Evolutionary conservation across 495 filamentous ascomycete species (phyloP).

Genomic region (Aspergillus leporis): DNA sequence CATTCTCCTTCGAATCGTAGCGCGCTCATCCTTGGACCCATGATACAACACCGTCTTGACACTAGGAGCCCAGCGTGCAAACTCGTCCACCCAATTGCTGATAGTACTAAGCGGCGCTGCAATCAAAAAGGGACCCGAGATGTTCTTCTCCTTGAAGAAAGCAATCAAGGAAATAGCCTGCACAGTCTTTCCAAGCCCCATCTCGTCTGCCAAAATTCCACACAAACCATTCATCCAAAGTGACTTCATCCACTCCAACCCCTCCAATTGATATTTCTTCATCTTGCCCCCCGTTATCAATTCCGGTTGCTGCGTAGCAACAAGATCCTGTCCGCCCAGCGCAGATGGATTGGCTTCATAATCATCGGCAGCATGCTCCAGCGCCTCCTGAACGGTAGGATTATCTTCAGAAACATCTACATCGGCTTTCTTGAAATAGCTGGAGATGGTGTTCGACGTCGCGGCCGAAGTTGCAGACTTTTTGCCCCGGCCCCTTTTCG

Average conservation of each 20-base stretch:
- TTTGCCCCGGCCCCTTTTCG: slow-evolving; percentile 31
- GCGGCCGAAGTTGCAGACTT: slow-evolving; percentile 26
- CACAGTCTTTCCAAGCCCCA: slow-evolving; percentile 95
- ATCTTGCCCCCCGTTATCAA: slow-evolving; percentile 85
- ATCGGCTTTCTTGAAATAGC: slow-evolving; percentile 60
- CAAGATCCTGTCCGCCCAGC: slow-evolving; percentile 74
- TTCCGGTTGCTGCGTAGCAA: slow-evolving; percentile 80
- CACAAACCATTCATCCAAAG: slow-evolving; percentile 92
- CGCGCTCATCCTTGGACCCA: slow-evolving; percentile 72
- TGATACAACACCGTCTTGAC: slow-evolving; percentile 91
- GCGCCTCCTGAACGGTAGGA: slow-evolving; percentile 51
- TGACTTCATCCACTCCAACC: slow-evolving; percentile 84
- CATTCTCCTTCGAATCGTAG: slow-evolving; percentile 62
- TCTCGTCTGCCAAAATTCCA: slow-evolving; percentile 95
- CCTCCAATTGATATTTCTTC: slow-evolving; percentile 92
- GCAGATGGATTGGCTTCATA: slow-evolving; percentile 57
- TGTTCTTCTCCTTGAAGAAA: slow-evolving; percentile 80
- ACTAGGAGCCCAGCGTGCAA: slow-evolving; percentile 80
- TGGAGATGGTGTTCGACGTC: slow-evolving; percentile 49
- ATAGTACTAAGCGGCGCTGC: slow-evolving; percentile 88
- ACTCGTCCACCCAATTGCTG: slow-evolving; percentile 97
- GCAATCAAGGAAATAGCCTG: slow-evolving; percentile 93
- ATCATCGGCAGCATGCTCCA: slow-evolving; percentile 56
- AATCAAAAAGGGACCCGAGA: slow-evolving; percentile 87
- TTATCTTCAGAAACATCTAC: slow-evolving; percentile 53